These are phyloP conservation scores for Citrullus colocynthis DNA, from an alignment of 306 rosid genomes.

Conservation along the genomic window DNA sequence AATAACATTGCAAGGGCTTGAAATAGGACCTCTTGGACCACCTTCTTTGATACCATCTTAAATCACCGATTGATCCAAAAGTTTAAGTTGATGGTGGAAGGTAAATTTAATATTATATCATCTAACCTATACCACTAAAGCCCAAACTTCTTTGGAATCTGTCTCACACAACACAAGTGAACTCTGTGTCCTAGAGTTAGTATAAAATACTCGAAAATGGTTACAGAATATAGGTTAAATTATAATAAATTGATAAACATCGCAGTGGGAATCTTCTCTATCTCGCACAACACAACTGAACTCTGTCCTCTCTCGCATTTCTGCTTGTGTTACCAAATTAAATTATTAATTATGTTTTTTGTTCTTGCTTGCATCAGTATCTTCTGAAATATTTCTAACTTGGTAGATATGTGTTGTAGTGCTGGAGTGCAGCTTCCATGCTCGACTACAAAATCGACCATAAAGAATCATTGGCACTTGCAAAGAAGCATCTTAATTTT, in stretches of 20 bases:
- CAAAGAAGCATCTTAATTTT: conserved; percentile 50
- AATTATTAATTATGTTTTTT: background rate
- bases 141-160: too few relatives aligned
- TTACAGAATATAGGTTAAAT: background rate
- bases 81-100: too few relatives aligned
- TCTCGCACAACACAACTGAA: background rate
- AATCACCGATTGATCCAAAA: too few relatives aligned
- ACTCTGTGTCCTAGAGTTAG: background rate
- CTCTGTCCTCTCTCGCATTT: background rate
- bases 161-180: too few relatives aligned
- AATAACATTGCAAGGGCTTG: too few relatives aligned
- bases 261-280: background rate
- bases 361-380: background rate
- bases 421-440: conserved; percentile 65
- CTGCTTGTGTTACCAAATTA: background rate
- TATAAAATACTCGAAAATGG: background rate
- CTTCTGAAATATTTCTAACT: conserved; percentile 2
- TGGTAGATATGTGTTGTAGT: conserved; percentile 29
- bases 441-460: conserved; percentile 45
- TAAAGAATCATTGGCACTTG: conserved; percentile 41
- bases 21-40: too few relatives aligned
- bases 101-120: too few relatives aligned
- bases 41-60: too few relatives aligned
- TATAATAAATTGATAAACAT: background rate
- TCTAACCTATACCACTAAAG: too few relatives aligned